Conservation (phyloP, 1,284 basidiomycete species). For the Coriolopsis trogii region DNA sequence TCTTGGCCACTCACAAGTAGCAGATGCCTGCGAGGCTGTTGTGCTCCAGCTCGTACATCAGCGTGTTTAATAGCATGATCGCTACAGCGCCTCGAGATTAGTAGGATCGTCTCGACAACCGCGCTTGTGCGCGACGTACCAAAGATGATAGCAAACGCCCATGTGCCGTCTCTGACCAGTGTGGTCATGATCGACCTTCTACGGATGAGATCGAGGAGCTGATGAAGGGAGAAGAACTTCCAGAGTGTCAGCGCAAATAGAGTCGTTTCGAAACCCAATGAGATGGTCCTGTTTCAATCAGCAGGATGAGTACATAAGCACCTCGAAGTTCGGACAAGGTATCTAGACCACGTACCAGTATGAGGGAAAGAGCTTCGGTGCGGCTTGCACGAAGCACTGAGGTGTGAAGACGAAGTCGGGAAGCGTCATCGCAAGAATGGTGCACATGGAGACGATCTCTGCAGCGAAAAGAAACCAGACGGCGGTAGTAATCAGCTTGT, state of each 20-base stretch:
- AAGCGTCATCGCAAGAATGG: slow-evolving; percentile 11
- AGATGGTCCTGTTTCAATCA: slow-evolving; percentile 11
- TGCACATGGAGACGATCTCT: slow-evolving; percentile 21
- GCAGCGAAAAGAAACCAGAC: slow-evolving; percentile 13
- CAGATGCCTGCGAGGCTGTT: slow-evolving; percentile 11
- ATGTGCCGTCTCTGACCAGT: slow-evolving; percentile 15
- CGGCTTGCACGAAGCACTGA: slow-evolving; percentile 15
- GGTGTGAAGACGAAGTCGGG: slow-evolving; percentile 14
- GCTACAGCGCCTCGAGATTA: background rate
- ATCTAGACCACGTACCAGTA: slow-evolving; percentile 23
- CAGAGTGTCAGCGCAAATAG: slow-evolving; percentile 13
- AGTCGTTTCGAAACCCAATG: slow-evolving; percentile 17
- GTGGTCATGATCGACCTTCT: slow-evolving; percentile 6
- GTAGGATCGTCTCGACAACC: background rate
- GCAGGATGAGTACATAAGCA: too few relatives aligned
- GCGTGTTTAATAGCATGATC: slow-evolving; percentile 13
- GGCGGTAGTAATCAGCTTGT: slow-evolving; percentile 5
- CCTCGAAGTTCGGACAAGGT: too few relatives aligned
- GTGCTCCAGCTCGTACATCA: slow-evolving; percentile 11
- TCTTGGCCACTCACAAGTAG: slow-evolving; percentile 10
- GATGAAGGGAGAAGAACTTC: slow-evolving; percentile 5
- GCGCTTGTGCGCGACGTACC: background rate
- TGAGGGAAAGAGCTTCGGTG: slow-evolving; percentile 11
- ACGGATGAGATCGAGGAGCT: background rate
- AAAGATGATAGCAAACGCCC: slow-evolving; percentile 18